Evolutionary conservation across 495 filamentous ascomycete genomes (phyloP).

Genomic region (Tuber umbilicatum): DNA sequence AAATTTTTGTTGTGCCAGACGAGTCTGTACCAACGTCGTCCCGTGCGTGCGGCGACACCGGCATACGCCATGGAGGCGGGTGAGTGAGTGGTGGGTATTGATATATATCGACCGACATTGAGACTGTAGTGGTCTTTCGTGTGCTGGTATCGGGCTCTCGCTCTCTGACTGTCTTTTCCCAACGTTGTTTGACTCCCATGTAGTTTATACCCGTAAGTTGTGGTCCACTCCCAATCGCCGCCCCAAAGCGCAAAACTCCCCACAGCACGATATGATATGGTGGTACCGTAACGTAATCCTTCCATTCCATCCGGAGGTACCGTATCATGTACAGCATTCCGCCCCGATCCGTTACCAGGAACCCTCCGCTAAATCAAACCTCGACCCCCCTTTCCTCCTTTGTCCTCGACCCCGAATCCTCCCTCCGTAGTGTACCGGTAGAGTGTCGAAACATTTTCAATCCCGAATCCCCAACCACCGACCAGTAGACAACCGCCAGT

Average conservation of each 20-base stretch:
- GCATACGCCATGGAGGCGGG: neutral
- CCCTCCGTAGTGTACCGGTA: neutral
- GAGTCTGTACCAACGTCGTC: neutral
- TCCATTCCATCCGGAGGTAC: neutral
- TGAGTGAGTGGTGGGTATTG: neutral
- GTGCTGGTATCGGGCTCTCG: neutral
- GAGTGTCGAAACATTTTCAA: neutral
- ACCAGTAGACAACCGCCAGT: neutral
- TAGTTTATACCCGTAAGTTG: neutral
- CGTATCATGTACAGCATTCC: neutral
- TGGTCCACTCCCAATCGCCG: neutral
- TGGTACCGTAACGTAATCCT: neutral
- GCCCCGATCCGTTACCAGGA: neutral
- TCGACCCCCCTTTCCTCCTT: neutral
- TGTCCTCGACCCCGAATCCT: neutral
- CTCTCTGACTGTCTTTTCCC: neutral
- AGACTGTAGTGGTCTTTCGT: neutral
- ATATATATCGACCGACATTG: neutral
- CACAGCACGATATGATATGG: neutral
- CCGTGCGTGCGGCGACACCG: neutral
- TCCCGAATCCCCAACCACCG: neutral
- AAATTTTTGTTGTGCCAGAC: neutral
- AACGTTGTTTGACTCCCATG: neutral
- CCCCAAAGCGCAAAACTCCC: neutral
- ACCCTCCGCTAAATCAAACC: neutral